Evolutionary conservation across 305 asterid genomes (phyloP).

Genomic region (Fraxinus nigra): DNA sequence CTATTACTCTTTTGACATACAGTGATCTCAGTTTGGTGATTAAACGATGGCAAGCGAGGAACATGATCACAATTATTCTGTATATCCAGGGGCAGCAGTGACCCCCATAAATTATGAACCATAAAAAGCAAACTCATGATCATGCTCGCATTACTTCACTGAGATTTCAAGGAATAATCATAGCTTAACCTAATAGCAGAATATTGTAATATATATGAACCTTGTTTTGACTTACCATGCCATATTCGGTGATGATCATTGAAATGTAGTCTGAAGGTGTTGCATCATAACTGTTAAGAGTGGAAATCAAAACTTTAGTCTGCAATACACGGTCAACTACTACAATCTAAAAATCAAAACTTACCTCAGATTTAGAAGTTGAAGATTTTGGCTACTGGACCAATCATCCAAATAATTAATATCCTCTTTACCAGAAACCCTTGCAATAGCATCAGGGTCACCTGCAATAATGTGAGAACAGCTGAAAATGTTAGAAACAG

Average conservation of each 20-base stretch:
- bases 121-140: background rate
- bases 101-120: background rate
- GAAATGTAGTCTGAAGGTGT: conserved; percentile 86
- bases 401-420: conserved; percentile 53
- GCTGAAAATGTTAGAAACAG: background rate
- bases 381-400: conserved; percentile 66
- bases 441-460: conserved; percentile 69
- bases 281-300: conserved; percentile 71
- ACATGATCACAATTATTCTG: background rate
- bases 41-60: background rate
- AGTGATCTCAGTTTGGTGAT: background rate
- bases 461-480: conserved; percentile 33
- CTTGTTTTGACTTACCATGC: conserved; percentile 63
- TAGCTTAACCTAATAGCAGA: background rate
- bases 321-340: background rate
- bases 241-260: conserved; percentile 79
- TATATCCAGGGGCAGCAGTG: background rate
- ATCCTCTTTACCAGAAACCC: conserved; percentile 64
- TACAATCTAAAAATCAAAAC: conserved; percentile 22
- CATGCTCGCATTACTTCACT: background rate
- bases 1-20: background rate
- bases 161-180: background rate
- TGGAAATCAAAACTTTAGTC: conserved; percentile 25
- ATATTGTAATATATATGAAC: background rate
- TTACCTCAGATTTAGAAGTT: conserved; percentile 70